Conservation (phyloP, 176 grass and related monocot genomes). For the Hordeum marinum region DNA sequence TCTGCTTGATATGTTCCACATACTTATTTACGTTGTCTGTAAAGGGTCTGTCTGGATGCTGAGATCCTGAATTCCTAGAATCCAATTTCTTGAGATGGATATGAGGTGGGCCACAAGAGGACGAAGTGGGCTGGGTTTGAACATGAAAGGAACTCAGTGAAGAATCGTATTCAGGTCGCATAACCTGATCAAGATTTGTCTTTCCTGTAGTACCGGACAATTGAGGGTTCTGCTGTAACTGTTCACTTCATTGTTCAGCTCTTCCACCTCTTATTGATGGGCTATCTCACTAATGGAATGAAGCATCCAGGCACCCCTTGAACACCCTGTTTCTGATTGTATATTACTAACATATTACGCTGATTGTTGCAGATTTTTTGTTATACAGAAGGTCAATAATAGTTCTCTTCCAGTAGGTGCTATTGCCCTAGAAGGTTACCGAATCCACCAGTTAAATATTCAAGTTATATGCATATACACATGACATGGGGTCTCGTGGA, state of each 20-base stretch:
- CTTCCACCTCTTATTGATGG: not conserved
- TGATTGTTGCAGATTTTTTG: conserved; percentile 40
- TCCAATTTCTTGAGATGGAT: conserved; percentile 46
- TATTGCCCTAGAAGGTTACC: conserved; percentile 11
- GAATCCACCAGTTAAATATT: conserved; percentile 26
- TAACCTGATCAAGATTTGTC: conserved; percentile 41
- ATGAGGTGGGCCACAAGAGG: conserved; percentile 55
- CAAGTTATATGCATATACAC: conserved; percentile 93
- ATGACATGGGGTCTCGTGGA: conserved; percentile 93
- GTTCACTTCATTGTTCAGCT: conserved; percentile 48
- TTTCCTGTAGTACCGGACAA: conserved; percentile 22
- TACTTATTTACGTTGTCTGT: conserved; percentile 57
- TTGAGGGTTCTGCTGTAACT: conserved; percentile 31
- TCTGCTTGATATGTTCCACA: conserved; percentile 21
- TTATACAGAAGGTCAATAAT: conserved; percentile 14
- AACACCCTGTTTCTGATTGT: conserved; percentile 5
- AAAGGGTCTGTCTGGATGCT: conserved; percentile 59
- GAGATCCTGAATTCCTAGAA: conserved; percentile 49
- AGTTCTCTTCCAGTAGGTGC: conserved; percentile 8
- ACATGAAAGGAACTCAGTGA: conserved; percentile 29
- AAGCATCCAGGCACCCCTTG: conserved; percentile 48
- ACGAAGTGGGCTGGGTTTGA: conserved; percentile 30
- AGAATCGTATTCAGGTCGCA: conserved; percentile 42
- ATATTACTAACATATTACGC: conserved; percentile 26
- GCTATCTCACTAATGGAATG: conserved; percentile 10